These are phyloP conservation scores for Barnettozyma vustinii DNA, from an alignment of 805 yeast species.

Conservation along the genomic window DNA sequence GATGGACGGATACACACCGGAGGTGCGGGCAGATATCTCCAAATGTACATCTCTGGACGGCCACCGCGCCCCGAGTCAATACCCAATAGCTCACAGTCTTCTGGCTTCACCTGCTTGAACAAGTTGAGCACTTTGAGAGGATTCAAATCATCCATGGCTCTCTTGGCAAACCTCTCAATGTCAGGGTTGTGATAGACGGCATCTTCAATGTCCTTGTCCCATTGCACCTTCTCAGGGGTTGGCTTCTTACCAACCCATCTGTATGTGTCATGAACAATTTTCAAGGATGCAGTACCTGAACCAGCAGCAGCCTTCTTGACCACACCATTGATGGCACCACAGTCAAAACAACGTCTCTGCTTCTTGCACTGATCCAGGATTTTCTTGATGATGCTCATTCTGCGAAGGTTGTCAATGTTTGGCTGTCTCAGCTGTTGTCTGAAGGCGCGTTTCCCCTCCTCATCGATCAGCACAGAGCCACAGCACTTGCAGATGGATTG, in stretches of 20 bases:
- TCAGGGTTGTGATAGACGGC: slow-evolving; percentile 79
- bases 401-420: slow-evolving; percentile 79
- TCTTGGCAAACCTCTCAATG: slow-evolving; percentile 74
- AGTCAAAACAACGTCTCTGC: slow-evolving; percentile 82
- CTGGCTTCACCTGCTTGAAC: slow-evolving; percentile 79
- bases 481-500: slow-evolving; percentile 92
- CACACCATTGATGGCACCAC: slow-evolving; percentile 91
- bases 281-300: slow-evolving; percentile 87
- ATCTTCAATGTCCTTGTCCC: slow-evolving; percentile 83
- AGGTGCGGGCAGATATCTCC: slow-evolving; percentile 98
- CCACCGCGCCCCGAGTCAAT: slow-evolving; percentile 84
- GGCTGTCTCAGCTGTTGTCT: slow-evolving; percentile 80
- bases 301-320: slow-evolving; percentile 94
- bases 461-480: slow-evolving; percentile 71
- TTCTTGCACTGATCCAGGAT: slow-evolving; percentile 91
- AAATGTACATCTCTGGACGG: slow-evolving; percentile 91
- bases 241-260: slow-evolving; percentile 92
- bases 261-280: slow-evolving; percentile 92
- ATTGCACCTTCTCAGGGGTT: slow-evolving; percentile 74
- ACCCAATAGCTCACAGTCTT: slow-evolving; percentile 90
- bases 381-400: slow-evolving; percentile 83
- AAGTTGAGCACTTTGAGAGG: slow-evolving; percentile 84
- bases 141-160: slow-evolving; percentile 90
- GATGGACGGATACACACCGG: slow-evolving; percentile 99
- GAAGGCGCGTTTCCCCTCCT: slow-evolving; percentile 61